Percentiles rank a stretch among this genome's conserved stretches.
Evolutionary conservation across 495 filamentous ascomycete species (phyloP).

Genomic region (Chlorociboria aeruginascens): DNA sequence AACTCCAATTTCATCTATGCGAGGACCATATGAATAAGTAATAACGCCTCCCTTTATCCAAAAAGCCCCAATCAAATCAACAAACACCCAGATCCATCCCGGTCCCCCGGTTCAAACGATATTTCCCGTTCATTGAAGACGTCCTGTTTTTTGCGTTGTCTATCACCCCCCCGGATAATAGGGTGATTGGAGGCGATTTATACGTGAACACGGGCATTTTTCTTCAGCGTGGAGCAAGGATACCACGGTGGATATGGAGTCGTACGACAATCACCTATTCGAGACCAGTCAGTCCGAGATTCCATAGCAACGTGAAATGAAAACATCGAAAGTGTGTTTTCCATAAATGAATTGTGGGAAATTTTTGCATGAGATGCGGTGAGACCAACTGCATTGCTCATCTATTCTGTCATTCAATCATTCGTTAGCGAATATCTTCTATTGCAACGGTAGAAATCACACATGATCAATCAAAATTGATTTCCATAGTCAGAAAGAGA

Average conservation of each 20-base stretch:
- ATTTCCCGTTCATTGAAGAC: neutral
- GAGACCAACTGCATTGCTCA: conserved; percentile 17
- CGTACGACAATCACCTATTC: conserved; percentile 16
- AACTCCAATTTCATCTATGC: too few species aligned
- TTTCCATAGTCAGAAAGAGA: neutral
- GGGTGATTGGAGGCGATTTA: neutral
- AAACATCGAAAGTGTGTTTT: neutral
- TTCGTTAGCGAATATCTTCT: conserved; percentile 7
- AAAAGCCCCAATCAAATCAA: too few species aligned
- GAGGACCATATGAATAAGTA: too few species aligned
- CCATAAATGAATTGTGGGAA: neutral
- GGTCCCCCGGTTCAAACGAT: too few species aligned
- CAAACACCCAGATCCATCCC: too few species aligned
- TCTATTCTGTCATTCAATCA: conserved; percentile 9
- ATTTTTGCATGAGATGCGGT: neutral
- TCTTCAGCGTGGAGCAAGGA: neutral
- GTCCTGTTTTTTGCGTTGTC: neutral
- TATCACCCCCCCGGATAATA: neutral
- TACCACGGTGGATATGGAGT: too few species aligned
- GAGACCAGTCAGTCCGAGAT: neutral
- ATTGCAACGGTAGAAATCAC: neutral
- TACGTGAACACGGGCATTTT: conserved; percentile 4
- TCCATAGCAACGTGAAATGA: neutral
- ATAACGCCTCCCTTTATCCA: too few species aligned
- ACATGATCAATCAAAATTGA: neutral